Base-by-base conservation (phyloP, 257 asterid genomes). In the Gentiana macrophylla region DNA sequence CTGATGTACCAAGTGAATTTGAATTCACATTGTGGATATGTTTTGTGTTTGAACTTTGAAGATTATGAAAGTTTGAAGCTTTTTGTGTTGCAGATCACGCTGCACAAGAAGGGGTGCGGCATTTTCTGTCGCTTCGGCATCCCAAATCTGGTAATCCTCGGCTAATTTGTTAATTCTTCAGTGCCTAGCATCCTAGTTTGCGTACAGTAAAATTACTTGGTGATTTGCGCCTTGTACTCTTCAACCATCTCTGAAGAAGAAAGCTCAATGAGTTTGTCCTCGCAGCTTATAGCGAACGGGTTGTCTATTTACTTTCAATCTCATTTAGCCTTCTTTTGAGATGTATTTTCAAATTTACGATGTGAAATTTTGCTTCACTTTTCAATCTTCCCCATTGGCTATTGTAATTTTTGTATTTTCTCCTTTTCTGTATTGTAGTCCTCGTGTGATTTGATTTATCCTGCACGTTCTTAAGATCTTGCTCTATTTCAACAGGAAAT, bases 91-190 rank as follows among this genome's bases (percentile, higher is more conserved):
- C 94, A 90, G 98, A 75, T 63, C 63, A 70, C 68, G 68, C 73
- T 62, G 66, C 74, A 49, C 66, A 61, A 49, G 84, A 80, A 56
- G 72, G 61, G 32, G 51, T 57, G 36, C 80, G 82, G n/a, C 63
- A 68, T 35, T 63, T 82, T 48, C 62, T 91, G 63, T 72, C 86
- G 5, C 95, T 90, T 43, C 81, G 66, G 74, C 96, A 90, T 73
- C 96, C 98, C 32, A 91, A 80, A 80, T 72, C 98, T 32, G 98
- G 98, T 84, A 78, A 55, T 50, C 43, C n/a, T 48, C 65, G 57
- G 37, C 37, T 8, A 38, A 61, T 37, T 13, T 54, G 55, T 11
- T 46, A 12, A 13, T 41, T 59, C 46, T 50, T 9, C 36, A 34
- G 7, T n/a, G 6, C 12, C 38, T 52, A 46, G 58, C 10, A n/a